Conservation (phyloP, 176 grass and related monocot genomes). For the Oropetium thomaeum region DNA sequence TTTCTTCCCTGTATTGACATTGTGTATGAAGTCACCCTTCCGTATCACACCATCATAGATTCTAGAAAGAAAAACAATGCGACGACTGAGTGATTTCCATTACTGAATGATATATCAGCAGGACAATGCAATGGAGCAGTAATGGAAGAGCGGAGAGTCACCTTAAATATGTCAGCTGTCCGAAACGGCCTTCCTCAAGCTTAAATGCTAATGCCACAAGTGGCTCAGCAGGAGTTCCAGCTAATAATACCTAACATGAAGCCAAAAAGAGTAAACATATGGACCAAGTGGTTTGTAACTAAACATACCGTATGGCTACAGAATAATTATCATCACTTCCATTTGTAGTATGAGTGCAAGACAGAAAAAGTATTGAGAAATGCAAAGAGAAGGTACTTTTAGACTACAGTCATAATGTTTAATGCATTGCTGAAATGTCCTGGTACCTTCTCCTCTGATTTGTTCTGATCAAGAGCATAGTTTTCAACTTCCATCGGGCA, state of each 20-base stretch:
- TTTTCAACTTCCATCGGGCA: constrained; percentile 85
- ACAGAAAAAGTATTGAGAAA: neutral
- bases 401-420: constrained; percentile 2
- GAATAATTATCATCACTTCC: neutral
- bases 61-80: constrained; percentile 45
- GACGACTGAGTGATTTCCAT: constrained; percentile 18
- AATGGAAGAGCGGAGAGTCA: constrained; percentile 25
- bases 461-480: constrained; percentile 91
- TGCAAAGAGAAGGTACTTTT: neutral
- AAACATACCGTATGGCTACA: neutral
- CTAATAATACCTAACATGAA: constrained; percentile 62
- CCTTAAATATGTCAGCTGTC: constrained; percentile 98
- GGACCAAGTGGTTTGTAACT: too few species aligned
- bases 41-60: constrained; percentile 93
- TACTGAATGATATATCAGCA: constrained; percentile 24
- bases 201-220: constrained; percentile 95
- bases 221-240: constrained; percentile 68
- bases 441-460: constrained; percentile 91
- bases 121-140: neutral
- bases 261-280: constrained; percentile 11
- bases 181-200: constrained; percentile 98
- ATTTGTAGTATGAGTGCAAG: constrained; percentile 18
- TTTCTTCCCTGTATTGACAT: constrained; percentile 96
- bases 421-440: neutral
- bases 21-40: constrained; percentile 93